phyloP scores from a whole-genome alignment of 2,329 filamentous ascomycete genomes.

The Onygenales sp. region DNA sequence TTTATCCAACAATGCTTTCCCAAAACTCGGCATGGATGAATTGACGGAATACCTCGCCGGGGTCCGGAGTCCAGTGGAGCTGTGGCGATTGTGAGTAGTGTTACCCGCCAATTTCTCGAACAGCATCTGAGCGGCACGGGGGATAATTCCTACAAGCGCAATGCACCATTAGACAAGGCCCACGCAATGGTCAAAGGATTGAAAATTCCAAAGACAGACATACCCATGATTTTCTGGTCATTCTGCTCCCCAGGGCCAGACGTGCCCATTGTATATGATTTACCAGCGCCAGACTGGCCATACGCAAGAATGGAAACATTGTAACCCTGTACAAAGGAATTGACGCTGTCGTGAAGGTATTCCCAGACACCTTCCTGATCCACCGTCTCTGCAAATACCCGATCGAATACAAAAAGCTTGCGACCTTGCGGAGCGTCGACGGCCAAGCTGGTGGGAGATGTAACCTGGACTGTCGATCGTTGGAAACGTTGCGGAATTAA shows the following conservation, averaged over 20 bases:
- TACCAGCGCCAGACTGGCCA: slow-evolving; percentile 93
- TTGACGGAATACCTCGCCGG: slow-evolving; percentile 67
- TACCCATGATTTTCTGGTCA: slow-evolving; percentile 67
- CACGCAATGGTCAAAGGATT: not conserved
- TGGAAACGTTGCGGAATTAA: slow-evolving; percentile 94
- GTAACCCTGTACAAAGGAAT: slow-evolving; percentile 87
- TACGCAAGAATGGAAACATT: slow-evolving; percentile 97
- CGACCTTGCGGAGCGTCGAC: slow-evolving; percentile 88
- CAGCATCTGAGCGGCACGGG: slow-evolving; percentile 72
- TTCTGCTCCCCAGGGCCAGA: slow-evolving; percentile 72
- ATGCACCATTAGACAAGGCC: not conserved
- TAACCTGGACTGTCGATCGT: slow-evolving; percentile 82
- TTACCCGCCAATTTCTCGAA: slow-evolving; percentile 57
- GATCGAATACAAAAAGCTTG: slow-evolving; percentile 94
- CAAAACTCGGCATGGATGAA: slow-evolving; percentile 37
- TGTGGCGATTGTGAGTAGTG: slow-evolving; percentile 47
- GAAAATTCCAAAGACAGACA: slow-evolving; percentile 23
- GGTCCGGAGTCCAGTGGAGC: slow-evolving; percentile 68
- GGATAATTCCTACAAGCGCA: slow-evolving; percentile 69
- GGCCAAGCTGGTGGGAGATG: slow-evolving; percentile 70
- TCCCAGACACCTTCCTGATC: slow-evolving; percentile 89
- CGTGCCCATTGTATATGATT: slow-evolving; percentile 98
- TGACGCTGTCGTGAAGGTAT: slow-evolving; percentile 82
- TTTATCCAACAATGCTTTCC: slow-evolving; percentile 49
- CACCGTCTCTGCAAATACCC: slow-evolving; percentile 77